These are phyloP conservation scores for Vanilla planifolia DNA, from an alignment of 106 monocot species.

Conservation along the genomic window DNA sequence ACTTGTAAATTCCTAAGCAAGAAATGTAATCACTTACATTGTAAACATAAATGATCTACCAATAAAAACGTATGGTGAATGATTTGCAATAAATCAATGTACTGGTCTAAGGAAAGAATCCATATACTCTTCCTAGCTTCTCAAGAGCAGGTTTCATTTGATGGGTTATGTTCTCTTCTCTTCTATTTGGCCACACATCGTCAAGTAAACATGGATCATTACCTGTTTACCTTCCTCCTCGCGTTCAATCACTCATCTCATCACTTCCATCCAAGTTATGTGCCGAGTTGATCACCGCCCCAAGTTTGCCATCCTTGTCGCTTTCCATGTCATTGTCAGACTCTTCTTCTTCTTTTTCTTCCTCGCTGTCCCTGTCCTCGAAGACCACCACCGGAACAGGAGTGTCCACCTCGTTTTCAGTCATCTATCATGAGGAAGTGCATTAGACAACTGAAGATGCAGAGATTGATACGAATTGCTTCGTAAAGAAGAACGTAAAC, in stretches of 20 bases:
- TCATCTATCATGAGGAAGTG: constrained; percentile 23
- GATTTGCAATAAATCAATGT: too few relatives aligned
- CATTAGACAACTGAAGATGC: not conserved
- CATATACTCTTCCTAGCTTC: too few relatives aligned
- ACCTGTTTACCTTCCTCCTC: too few relatives aligned
- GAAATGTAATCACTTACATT: too few relatives aligned
- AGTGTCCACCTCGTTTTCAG: constrained; percentile 42
- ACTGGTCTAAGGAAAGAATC: too few relatives aligned
- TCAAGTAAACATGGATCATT: too few relatives aligned
- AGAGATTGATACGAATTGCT: not conserved
- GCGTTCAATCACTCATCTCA: constrained; percentile 55
- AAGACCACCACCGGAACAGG: constrained; percentile 38
- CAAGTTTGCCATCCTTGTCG: constrained; percentile 37
- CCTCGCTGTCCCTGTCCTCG: constrained; percentile 69
- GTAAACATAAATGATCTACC: too few relatives aligned
- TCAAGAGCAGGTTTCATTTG: too few relatives aligned
- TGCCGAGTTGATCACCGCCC: constrained; percentile 32
- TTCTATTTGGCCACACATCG: too few relatives aligned
- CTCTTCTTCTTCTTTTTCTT: constrained; percentile 47
- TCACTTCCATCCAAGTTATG: constrained; percentile 58
- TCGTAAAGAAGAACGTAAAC: not conserved
- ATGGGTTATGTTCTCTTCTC: too few relatives aligned
- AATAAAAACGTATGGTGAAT: too few relatives aligned
- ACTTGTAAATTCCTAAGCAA: too few relatives aligned
- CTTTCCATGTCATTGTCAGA: constrained; percentile 30